Evolutionary conservation across 306 rosid species (phyloP), one percentile per base, ranked within the genome.

Genomic region (Cucumis melo): DNA sequence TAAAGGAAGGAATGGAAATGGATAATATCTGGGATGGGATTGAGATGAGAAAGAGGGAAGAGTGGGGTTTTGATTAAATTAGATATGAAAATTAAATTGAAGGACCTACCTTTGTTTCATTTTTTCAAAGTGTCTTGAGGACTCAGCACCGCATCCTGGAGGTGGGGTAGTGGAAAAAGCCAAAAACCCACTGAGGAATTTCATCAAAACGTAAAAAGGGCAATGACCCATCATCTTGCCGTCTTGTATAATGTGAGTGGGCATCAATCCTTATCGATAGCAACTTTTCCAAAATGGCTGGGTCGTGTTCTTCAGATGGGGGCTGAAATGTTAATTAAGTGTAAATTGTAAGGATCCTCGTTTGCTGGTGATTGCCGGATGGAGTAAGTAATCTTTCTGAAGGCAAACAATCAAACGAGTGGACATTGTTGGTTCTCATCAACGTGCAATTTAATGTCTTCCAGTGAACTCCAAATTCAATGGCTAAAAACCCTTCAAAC

Each of bases 321-420:
- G 74, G 34, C 24, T 6, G 74, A 68, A 68, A 42, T 68, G 36
- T 3, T n/a, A n/a, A n/a, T 32, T 1, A 27, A 32, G 36, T 32
- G 36, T 32, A 32, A 32, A 32, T 32, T 32, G 53, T 64, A 38
- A 65, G 54, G 53, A 66, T 66, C 53, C 53, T 20, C 55, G 73
- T 6, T 66, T 66, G 56, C 74, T 21, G 56, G 74, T 39, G 76
- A 8, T 36, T 71, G 76, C 76, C 76, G 60, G 76, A 42, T 27
- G 60, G 76, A 27, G 41, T 17, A 20, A 42, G 76, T 72, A 24
- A 72, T 72, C 42, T 27, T 23, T 70, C 11, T 66, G 36, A 32
- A 4, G 36, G 36, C 36, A 32, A 32, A 32, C 36, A 32, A 32
- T 32, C 23, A 34, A 63, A 19, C 17, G 13, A 20, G 38, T 68